A percentile compares a stretch with the other conserved stretches of the same genome.
Evolutionary conservation across 2,329 filamentous ascomycete species (phyloP).

Genomic region (Hymenoscyphus repandus): DNA sequence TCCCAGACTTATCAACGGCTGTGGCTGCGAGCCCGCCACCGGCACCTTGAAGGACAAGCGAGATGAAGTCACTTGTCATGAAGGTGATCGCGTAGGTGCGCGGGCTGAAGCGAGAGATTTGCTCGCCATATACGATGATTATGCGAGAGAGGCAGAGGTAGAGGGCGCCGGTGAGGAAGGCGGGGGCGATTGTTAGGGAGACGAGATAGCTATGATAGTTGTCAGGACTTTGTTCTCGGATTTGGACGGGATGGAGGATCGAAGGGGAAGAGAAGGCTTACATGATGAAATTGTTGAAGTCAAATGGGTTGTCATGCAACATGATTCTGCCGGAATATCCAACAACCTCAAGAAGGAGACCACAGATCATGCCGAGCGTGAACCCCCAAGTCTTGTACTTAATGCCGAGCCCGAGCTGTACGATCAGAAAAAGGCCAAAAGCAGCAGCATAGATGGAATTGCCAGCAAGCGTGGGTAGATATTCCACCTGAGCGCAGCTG

Average conservation of each 20-base stretch:
- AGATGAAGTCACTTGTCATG: slow-evolving; percentile 49
- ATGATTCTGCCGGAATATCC: slow-evolving; percentile 48
- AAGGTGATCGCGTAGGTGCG: slow-evolving; percentile 44
- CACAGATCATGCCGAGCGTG: slow-evolving; percentile 40
- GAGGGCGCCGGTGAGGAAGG: slow-evolving; percentile 32
- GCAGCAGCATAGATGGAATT: slow-evolving; percentile 47
- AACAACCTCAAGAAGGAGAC: slow-evolving; percentile 42
- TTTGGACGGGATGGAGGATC: too few species aligned
- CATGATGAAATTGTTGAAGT: slow-evolving; percentile 33
- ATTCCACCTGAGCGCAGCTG: slow-evolving; percentile 50
- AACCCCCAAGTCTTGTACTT: slow-evolving; percentile 50
- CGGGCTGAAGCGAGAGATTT: slow-evolving; percentile 42
- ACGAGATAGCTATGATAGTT: too few species aligned
- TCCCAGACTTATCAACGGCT: slow-evolving; percentile 29
- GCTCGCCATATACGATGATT: slow-evolving; percentile 46
- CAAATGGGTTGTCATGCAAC: slow-evolving; percentile 49
- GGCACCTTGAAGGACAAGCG: slow-evolving; percentile 53
- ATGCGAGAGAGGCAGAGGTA: slow-evolving; percentile 55
- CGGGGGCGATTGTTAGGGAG: slow-evolving; percentile 50
- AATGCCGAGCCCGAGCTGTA: slow-evolving; percentile 39
- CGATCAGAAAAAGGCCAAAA: slow-evolving; percentile 40
- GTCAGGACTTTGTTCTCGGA: too few species aligned
- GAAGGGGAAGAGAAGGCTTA: slow-evolving; percentile 48
- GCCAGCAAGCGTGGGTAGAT: slow-evolving; percentile 48
- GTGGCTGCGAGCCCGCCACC: slow-evolving; percentile 51